phyloP scores from a whole-genome alignment of 1,284 basidiomycete genomes.

The Marasmius tenuissimus region DNA sequence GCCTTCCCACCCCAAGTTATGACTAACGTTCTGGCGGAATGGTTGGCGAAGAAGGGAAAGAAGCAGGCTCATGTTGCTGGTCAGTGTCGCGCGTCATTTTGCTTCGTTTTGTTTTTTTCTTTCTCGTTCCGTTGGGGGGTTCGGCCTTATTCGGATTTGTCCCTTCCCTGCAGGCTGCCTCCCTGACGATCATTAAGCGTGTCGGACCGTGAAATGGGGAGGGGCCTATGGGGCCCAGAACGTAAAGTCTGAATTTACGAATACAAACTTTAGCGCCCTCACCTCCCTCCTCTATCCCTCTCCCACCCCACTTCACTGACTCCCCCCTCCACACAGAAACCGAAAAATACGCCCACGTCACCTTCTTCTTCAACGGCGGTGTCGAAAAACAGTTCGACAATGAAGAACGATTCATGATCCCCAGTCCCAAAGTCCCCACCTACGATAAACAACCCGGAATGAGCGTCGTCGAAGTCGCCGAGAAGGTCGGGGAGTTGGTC shows the following conservation, averaged over 20 bases:
- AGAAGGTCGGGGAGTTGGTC: constrained; percentile 87
- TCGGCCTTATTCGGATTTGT: neutral
- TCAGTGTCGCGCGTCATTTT: constrained; percentile 23
- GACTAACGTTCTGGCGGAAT: constrained; percentile 91
- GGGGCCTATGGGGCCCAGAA: too few species aligned
- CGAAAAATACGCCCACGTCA: constrained; percentile 94
- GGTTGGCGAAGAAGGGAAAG: constrained; percentile 74
- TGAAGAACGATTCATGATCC: constrained; percentile 87
- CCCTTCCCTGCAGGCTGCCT: too few species aligned
- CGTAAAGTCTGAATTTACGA: too few species aligned
- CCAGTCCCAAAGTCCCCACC: constrained; percentile 86
- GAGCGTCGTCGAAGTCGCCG: constrained; percentile 83
- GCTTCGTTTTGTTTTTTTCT: too few species aligned
- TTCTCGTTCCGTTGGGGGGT: neutral
- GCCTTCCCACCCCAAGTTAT: constrained; percentile 90
- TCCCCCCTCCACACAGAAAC: constrained; percentile 54
- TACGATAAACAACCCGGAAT: constrained; percentile 89
- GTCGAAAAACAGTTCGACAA: constrained; percentile 85
- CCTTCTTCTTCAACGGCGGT: constrained; percentile 96
- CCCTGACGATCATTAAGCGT: too few species aligned
- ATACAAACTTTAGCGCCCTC: too few species aligned
- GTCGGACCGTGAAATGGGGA: too few species aligned
- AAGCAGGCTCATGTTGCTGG: constrained; percentile 87
- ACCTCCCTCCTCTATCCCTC: too few species aligned
- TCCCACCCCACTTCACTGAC: too few species aligned